Conservation (phyloP, 75 land plant species). For the Ceratopteris richardii region DNA sequence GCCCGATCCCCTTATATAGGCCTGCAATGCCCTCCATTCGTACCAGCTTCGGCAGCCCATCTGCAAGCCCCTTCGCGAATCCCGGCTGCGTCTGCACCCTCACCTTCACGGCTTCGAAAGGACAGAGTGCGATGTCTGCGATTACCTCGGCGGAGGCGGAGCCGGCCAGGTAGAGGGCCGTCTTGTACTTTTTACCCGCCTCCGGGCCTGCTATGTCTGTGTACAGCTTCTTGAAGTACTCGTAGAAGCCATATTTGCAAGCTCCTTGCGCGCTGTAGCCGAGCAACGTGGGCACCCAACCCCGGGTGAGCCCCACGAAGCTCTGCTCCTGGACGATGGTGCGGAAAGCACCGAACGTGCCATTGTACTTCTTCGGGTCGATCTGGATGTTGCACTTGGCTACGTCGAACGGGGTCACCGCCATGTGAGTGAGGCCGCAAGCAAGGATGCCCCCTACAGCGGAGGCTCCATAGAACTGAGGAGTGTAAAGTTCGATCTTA, state of each 20-base stretch:
- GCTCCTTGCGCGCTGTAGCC: conserved; percentile 41
- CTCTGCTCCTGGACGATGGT: conserved; percentile 25
- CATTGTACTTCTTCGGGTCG: conserved; percentile 36
- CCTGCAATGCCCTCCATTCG: conserved; percentile 20
- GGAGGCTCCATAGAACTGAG: conserved; percentile 22
- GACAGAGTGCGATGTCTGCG: conserved; percentile 40
- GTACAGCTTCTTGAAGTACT: conserved; percentile 42
- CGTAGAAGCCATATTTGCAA: conserved; percentile 36
- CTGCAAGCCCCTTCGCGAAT: conserved; percentile 28
- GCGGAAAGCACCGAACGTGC: conserved; percentile 12
- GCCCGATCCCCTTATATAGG: conserved; percentile 34
- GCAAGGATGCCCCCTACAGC: conserved; percentile 27
- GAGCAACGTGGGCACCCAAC: conserved; percentile 37
- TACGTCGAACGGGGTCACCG: conserved; percentile 38
- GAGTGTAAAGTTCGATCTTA: conserved; percentile 16
- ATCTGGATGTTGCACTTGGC: conserved; percentile 41
- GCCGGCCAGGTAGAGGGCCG: conserved; percentile 35
- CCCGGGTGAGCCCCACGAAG: conserved; percentile 15
- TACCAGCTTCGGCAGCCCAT: conserved; percentile 29
- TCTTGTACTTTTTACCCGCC: conserved; percentile 37
- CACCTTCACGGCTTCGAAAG: conserved; percentile 40
- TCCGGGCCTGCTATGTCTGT: conserved; percentile 34
- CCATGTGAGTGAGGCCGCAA: conserved; percentile 34
- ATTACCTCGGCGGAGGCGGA: conserved; percentile 42
- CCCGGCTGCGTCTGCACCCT: conserved; percentile 37